Base-by-base conservation (phyloP, 2,329 filamentous ascomycete genomes). In the Penicillium occitanis region DNA sequence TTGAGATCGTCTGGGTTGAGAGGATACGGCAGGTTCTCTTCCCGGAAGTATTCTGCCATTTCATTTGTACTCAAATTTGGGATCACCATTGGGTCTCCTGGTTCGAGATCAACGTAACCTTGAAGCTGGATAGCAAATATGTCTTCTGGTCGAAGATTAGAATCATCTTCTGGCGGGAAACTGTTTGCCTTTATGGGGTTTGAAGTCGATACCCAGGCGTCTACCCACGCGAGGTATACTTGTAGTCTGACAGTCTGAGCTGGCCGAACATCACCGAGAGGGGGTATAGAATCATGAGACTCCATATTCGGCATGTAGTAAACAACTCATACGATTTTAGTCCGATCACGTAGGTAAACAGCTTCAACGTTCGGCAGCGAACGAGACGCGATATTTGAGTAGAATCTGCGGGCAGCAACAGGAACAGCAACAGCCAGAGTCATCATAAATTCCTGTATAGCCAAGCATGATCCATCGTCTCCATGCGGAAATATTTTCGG, bases 51-150 rank as follows among this genome's bases (percentile, higher is more conserved):
- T 13, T 42, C 57, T 44, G 37, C 35, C 19, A 48, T 62, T 35
- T 51, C 37, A 62, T 62, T 51, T 30, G 37, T 51, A 33, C 57
- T 59, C 57, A 44, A n/a, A 17, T 11, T 59, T 44, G 57, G 55
- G 17, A 53, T 46, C 35, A 33, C 60, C 8, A 59, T 63, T 64
- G 22, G 30, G 5, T 42, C 51, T 55, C 17, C 30, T 8, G 10
- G 8, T 19, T 19, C 51, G 3, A 35, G 2, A 35, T 55, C 51
- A 22, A n/a, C 10, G 19, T 8, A 33, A 35, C n/a, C 51, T 35
- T 51, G 13, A 6, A 51, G 25, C 48, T 51, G 22, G 11, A 2
- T 13, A 51, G 48, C 48, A 17, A 51, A 51, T 17, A 28, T 13
- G 22, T 28, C 48, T 28, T 51, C 48, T 51, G 22, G 25, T 51